phyloP scores from a whole-genome alignment of 2,329 filamentous ascomycete species.

The Fusarium bulbicola region DNA sequence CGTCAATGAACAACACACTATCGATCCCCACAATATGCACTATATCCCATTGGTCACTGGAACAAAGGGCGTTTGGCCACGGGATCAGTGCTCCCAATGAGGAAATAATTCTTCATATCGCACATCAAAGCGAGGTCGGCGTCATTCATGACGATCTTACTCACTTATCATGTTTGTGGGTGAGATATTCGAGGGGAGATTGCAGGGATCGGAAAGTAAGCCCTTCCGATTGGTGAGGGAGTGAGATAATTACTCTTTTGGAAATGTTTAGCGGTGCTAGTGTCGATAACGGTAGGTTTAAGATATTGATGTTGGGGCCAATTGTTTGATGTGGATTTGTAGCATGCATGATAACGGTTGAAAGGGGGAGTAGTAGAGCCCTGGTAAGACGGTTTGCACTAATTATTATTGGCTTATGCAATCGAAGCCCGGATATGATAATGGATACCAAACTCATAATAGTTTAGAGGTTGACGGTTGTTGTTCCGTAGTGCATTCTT shows the following conservation, averaged over 20 bases:
- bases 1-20: not conserved
- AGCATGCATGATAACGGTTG: not conserved
- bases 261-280: not conserved
- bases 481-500: not conserved
- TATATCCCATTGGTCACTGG: not conserved
- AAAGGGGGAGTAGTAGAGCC: rapidly evolving
- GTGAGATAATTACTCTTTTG: constrained; percentile 12
- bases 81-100: not conserved
- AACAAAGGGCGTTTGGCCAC: constrained; percentile 6
- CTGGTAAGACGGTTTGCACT: not conserved
- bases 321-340: not conserved
- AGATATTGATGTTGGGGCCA: not conserved
- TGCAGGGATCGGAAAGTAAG: constrained; percentile 19
- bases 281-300: not conserved
- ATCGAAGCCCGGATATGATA: too few species aligned
- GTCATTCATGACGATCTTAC: not conserved
- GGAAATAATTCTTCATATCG: constrained; percentile 17
- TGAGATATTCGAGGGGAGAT: not conserved
- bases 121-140: constrained; percentile 22
- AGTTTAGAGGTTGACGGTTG: not conserved
- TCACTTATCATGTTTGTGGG: not conserved
- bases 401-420: not conserved
- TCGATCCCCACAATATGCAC: not conserved
- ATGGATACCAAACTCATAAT: too few species aligned
- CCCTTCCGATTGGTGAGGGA: constrained; percentile 12